Base-by-base conservation (phyloP, 305 asterid genomes). In the Fraxinus platypoda region DNA sequence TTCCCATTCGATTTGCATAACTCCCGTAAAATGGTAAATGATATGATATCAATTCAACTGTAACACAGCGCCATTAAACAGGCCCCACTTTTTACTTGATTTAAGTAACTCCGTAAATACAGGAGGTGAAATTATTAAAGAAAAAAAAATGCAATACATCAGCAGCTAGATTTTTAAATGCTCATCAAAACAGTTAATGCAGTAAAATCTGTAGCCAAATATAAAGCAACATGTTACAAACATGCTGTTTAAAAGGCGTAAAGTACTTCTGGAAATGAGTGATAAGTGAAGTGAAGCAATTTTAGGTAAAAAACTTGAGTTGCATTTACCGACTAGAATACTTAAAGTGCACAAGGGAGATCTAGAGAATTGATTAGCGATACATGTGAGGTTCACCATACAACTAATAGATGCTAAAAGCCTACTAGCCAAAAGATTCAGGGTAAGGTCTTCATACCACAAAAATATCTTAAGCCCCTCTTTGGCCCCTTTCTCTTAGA, bases 231-330 rank as follows among this genome's bases (percentile, higher is more conserved):
- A 76, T 41, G 33, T 8, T 46, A 75, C 3, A 26, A 66, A 17
- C 6, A 8, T 54, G 49, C 34, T 26, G 62, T 31, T 43, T 64
- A 34, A 43, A 43, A 62, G 70, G 62, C 34, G 75, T 17, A 26
- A 75, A 81, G 23, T 35, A 71, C 43, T 52, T 62, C 70, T 21
- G 68, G 43, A 46, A 79, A 75, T 43, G 64, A 37, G 72, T 54
- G 74, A 26, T 34, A 78, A 41, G 74, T 75, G 54, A 49, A 68
- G 43, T 33, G 17, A 23, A 37, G 66, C 26, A 3, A 5, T 2
- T 33, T 6, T 75, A 73, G 83, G 77, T 76, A 73, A 74, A 12
- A 66, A 11, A 12, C 4, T 8, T 25, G n/a, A 66, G 8, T 66
- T 11, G 74, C 74, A 26, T 66, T 66, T 66, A 25, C 74, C 3